Evolutionary conservation across 345 rosid genomes (phyloP), one percentile per base, ranked within the genome.

Genomic region (Eucalyptus polyanthemos): DNA sequence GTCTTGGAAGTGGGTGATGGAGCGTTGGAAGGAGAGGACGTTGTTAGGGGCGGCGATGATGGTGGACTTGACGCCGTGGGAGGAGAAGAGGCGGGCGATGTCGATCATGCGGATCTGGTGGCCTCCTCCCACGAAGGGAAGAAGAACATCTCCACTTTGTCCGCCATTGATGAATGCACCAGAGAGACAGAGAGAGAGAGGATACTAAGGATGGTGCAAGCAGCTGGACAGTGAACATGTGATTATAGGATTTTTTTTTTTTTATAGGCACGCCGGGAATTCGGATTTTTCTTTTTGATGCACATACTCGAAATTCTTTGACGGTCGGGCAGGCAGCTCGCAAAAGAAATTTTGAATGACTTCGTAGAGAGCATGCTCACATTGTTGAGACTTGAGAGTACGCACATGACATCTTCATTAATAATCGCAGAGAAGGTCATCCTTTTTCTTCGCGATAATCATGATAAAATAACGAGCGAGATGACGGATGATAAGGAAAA

Each of bases 71-170:
- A 90, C 91, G 10, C 94, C 92, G 49, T 88, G 93, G 50, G 87
- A 54, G 22, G 93, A 90, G 87, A 94, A 92, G 50, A 91, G 87
- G 25, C 93, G 90, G 65, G 95, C 94, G 3, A 94, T 80, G 92
- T 90, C 93, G 14, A 94, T 87, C 94, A 90, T 89, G 51, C 91
- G 94, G 88, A 93, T 89, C 89, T 91, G 93, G 88, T 92, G 94
- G 60, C 92, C 95, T 42, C 91, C 93, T 16, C 91, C 95, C 9
- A 91, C 86, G 50, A 87, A 92, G 17, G 94, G 94, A 22, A 89
- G 93, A 94, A 94, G 89, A 92, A 90, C 72, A 94, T 90, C 54
- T 91, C 88, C 58, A 91, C 88, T 22, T 9, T 9, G 21, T 25
- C 83, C 88, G 37, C 47, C 89, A 88, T 88, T 80, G 22, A 45